phyloP scores from a whole-genome alignment of 495 filamentous ascomycete species.

The Astrothelium macrocarpum region DNA sequence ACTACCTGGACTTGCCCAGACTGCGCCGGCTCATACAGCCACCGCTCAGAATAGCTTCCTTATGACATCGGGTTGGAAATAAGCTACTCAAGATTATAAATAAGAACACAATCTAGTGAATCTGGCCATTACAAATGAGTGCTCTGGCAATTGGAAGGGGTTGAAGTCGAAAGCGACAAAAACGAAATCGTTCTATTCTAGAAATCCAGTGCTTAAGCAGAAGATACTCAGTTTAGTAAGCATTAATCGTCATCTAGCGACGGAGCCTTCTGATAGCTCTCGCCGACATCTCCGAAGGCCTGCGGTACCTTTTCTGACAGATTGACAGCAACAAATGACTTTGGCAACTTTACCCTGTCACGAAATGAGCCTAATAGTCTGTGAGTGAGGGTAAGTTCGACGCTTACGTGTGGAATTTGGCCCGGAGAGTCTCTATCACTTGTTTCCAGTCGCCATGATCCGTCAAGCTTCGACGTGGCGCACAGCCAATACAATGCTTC shows the following conservation, averaged over 20 bases:
- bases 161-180: no score
- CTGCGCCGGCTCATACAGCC: no score
- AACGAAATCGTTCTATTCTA: no score
- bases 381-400: neutral
- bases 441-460: conserved; percentile 92
- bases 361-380: neutral
- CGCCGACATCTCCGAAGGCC: conserved; percentile 15
- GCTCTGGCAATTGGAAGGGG: no score
- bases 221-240: no score
- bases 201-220: no score
- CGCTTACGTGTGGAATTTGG: conserved; percentile 86
- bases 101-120: no score
- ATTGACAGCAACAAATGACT: conserved; percentile 85
- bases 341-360: conserved; percentile 79
- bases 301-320: conserved; percentile 57
- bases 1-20: no score
- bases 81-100: no score
- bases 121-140: no score
- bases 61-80: no score
- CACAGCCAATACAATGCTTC: conserved; percentile 87
- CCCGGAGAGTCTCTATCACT: conserved; percentile 85
- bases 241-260: conserved; percentile 4
- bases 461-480: conserved; percentile 77
- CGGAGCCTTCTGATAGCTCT: neutral
- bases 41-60: no score